Conservation (phyloP, 2,329 filamentous ascomycete species). For the Phialophora chinensis region DNA sequence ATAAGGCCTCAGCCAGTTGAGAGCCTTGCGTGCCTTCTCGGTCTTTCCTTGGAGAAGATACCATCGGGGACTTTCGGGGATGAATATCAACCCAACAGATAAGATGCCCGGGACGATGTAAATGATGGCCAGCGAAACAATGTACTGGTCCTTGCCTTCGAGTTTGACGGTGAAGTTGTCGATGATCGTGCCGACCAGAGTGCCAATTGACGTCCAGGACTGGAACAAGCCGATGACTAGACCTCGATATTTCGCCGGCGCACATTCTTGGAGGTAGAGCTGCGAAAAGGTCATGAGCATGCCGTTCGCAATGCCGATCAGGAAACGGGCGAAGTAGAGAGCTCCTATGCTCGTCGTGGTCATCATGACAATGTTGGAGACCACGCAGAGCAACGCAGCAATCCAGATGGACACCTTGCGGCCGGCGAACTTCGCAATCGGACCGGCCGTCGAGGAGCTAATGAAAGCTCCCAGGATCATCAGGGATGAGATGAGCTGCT, state of each 20-base stretch:
- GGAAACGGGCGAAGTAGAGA: constrained; percentile 61
- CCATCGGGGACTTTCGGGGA: constrained; percentile 46
- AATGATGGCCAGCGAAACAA: constrained; percentile 46
- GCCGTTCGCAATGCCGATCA: constrained; percentile 64
- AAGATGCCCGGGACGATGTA: constrained; percentile 43
- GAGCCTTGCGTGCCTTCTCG: constrained; percentile 45
- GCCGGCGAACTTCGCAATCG: constrained; percentile 51
- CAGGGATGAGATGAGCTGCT: constrained; percentile 54
- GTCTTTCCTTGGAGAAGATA: constrained; percentile 41
- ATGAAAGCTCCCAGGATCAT: constrained; percentile 56
- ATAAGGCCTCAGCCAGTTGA: constrained; percentile 47
- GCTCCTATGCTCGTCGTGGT: constrained; percentile 59
- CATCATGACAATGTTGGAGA: constrained; percentile 65
- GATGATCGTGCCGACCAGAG: constrained; percentile 53
- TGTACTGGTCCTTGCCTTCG: constrained; percentile 46
- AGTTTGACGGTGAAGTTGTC: constrained; percentile 53
- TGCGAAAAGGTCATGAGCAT: constrained; percentile 64
- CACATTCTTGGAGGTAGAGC: constrained; percentile 58
- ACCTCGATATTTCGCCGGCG: constrained; percentile 58
- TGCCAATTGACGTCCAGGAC: constrained; percentile 55
- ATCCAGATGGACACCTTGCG: constrained; percentile 54
- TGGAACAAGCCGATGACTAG: constrained; percentile 57
- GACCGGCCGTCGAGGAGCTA: constrained; percentile 46
- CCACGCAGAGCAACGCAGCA: constrained; percentile 57
- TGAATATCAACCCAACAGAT: constrained; percentile 42